A percentile compares a stretch with the other conserved stretches of the same genome.
Evolutionary conservation across 2,329 filamentous ascomycete genomes (phyloP).

Genomic region (Pseudogymnoascus sp.): DNA sequence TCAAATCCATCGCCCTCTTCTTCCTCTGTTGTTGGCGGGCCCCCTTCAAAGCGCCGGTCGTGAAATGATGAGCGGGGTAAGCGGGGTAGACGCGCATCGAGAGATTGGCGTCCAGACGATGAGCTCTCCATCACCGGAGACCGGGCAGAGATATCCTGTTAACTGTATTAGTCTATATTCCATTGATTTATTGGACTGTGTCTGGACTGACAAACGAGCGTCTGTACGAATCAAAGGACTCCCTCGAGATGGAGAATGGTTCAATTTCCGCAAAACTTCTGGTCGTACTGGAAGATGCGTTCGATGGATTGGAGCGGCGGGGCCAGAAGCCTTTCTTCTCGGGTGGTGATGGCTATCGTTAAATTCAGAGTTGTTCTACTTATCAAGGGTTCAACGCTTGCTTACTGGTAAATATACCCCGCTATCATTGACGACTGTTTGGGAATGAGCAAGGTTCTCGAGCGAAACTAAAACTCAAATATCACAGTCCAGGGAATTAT

Average conservation of each 20-base stretch:
- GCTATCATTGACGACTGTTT: constrained; percentile 84
- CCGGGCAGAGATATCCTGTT: constrained; percentile 80
- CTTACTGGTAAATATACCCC: constrained; percentile 88
- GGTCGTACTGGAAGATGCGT: constrained; percentile 47
- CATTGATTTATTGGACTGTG: constrained; percentile 11
- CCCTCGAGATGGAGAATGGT: constrained; percentile 88
- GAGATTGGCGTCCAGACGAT: constrained; percentile 61
- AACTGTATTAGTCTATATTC: constrained; percentile 12
- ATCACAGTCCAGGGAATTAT: constrained; percentile 26
- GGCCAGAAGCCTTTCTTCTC: constrained; percentile 80
- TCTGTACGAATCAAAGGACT: constrained; percentile 95
- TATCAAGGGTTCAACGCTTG: constrained; percentile 8
- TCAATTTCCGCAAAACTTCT: constrained; percentile 72
- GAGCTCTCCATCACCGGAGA: constrained; percentile 64
- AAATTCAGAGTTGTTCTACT: constrained; percentile 11
- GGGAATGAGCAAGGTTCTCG: constrained; percentile 22
- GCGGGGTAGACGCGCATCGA: constrained; percentile 63
- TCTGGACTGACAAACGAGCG: constrained; percentile 73
- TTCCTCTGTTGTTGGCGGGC: constrained; percentile 61
- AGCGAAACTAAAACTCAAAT: constrained; percentile 14
- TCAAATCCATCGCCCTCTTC: constrained; percentile 81
- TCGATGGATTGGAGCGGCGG: constrained; percentile 41
- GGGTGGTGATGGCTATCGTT: constrained; percentile 68
- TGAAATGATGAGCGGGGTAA: constrained; percentile 55
- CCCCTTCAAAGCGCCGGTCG: constrained; percentile 49